Evolutionary conservation across 139 green algal genomes (phyloP).

Genomic region (Tetradesmus obliquus): DNA sequence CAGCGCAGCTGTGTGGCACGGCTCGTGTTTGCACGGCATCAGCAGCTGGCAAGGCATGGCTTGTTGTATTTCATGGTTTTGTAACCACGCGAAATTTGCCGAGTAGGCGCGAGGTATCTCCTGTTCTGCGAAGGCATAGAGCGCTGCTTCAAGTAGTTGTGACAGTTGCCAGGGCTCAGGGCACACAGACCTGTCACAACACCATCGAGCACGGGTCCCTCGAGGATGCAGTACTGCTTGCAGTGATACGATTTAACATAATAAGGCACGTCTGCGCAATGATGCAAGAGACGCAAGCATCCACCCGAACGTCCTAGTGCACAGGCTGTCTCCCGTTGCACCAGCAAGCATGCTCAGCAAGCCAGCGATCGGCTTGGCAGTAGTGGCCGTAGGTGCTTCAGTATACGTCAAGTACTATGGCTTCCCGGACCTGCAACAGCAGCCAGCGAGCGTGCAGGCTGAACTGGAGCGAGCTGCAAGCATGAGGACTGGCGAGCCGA

Average conservation of each 20-base stretch:
- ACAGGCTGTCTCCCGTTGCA: background rate
- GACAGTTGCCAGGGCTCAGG: background rate
- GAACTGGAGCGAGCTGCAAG: background rate
- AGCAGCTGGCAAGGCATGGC: no score
- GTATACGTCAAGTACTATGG: background rate
- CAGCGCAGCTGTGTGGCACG: no score
- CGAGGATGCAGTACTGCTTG: background rate
- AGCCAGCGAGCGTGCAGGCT: background rate
- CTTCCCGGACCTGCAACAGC: background rate
- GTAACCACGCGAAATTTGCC: no score
- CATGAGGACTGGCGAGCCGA: background rate
- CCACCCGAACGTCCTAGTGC: no score
- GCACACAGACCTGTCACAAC: background rate
- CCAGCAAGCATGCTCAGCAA: background rate
- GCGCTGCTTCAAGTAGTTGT: background rate
- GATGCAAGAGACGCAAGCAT: no score
- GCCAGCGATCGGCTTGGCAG: background rate
- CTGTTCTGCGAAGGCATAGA: no score
- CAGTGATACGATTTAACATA: background rate
- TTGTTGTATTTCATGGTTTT: no score
- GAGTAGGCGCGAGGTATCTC: no score
- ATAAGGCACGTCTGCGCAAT: background rate
- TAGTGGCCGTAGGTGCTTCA: background rate
- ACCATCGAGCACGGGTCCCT: background rate
- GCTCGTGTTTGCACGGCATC: no score